phyloP scores from a whole-genome alignment of 495 filamentous ascomycete species.

The Xylaria flabelliformis region DNA sequence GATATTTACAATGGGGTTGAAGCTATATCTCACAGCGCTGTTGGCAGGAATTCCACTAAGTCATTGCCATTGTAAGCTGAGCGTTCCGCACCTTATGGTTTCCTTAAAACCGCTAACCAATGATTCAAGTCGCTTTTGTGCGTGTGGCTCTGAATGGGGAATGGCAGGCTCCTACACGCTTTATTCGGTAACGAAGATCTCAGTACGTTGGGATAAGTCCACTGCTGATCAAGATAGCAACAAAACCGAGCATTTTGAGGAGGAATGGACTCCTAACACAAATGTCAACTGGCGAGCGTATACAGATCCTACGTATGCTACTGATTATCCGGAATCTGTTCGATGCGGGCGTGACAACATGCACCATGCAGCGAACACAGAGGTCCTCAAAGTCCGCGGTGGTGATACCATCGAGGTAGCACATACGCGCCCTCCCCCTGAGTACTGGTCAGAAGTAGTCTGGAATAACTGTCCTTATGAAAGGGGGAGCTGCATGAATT shows the following conservation, averaged over 20 bases:
- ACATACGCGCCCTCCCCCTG: not conserved
- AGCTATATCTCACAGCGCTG: not conserved
- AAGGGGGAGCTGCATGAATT: not conserved
- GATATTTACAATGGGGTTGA: not conserved
- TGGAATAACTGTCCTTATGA: conserved; percentile 22
- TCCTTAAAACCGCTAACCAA: not conserved
- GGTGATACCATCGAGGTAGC: conserved; percentile 10
- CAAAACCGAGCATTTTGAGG: not conserved
- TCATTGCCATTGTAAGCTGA: not conserved
- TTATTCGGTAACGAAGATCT: conserved; percentile 3
- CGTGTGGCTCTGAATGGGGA: conserved; percentile 16
- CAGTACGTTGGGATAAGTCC: not conserved
- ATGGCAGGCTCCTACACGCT: conserved; percentile 15
- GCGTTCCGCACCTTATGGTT: not conserved
- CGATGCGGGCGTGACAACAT: conserved; percentile 18
- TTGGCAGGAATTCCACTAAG: conserved; percentile 3
- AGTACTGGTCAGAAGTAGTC: not conserved
- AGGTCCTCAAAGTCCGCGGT: conserved; percentile 1
- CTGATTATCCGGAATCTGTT: not conserved
- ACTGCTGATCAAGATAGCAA: conserved; percentile 4
- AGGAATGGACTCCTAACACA: not conserved
- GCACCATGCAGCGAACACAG: conserved; percentile 12
- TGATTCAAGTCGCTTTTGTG: conserved; percentile 7
- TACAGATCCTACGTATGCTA: conserved; percentile 15
- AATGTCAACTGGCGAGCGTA: not conserved